Evolutionary conservation across 2,329 filamentous ascomycete species (phyloP).

Genomic region (Neonectria ditissima): DNA sequence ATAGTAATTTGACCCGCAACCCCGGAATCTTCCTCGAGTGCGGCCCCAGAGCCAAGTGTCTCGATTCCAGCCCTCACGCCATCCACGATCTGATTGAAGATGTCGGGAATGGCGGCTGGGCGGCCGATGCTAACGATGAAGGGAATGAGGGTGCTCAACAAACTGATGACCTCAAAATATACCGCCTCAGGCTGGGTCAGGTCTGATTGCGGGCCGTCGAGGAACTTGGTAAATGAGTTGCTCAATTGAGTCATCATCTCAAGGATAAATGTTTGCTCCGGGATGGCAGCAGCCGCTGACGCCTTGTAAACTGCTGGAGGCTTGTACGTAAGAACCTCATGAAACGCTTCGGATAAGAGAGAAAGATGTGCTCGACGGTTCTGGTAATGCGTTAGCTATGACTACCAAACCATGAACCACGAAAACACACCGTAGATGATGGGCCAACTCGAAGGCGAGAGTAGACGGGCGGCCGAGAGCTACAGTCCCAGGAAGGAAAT

Average conservation of each 20-base stretch:
- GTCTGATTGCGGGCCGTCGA: slow-evolving; percentile 45
- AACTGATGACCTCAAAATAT: slow-evolving; percentile 58
- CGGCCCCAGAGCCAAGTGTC: slow-evolving; percentile 38
- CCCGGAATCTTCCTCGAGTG: slow-evolving; percentile 21
- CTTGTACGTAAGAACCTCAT: slow-evolving; percentile 62
- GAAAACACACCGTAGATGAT: slow-evolving; percentile 59
- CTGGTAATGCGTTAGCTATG: slow-evolving; percentile 48
- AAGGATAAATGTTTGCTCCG: slow-evolving; percentile 59
- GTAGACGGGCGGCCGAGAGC: slow-evolving; percentile 53
- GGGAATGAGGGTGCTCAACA: slow-evolving; percentile 54
- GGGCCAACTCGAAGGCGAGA: slow-evolving; percentile 63
- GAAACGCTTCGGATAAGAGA: slow-evolving; percentile 63
- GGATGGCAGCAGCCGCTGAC: slow-evolving; percentile 49
- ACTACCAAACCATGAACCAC: no score
- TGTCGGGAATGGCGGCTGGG: slow-evolving; percentile 36
- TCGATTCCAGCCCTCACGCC: slow-evolving; percentile 45
- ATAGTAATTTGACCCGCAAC: slow-evolving; percentile 36
- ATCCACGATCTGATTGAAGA: slow-evolving; percentile 44
- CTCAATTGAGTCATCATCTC: slow-evolving; percentile 57
- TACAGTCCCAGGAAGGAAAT: slow-evolving; percentile 61
- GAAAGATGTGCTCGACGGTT: slow-evolving; percentile 62
- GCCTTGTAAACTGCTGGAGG: slow-evolving; percentile 65
- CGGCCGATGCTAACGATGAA: slow-evolving; percentile 44
- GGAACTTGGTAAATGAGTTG: slow-evolving; percentile 56
- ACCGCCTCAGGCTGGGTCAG: slow-evolving; percentile 57